Conservation (phyloP, 2,329 filamentous ascomycete genomes). For the Hypoxylon sp. region DNA sequence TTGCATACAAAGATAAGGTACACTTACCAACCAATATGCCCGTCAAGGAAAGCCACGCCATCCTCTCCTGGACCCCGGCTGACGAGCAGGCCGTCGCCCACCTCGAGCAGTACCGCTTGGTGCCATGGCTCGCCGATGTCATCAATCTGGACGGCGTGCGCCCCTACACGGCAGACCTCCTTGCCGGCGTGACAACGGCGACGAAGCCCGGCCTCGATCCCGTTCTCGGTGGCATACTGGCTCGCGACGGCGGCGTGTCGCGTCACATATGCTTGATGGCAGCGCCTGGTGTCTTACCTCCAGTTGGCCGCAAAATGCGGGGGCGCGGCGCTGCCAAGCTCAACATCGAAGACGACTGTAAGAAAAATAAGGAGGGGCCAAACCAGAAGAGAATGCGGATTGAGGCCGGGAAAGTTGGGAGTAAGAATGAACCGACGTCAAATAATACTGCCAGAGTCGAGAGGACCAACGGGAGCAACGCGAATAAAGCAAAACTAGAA, state of each 20-base stretch:
- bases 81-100: not conserved
- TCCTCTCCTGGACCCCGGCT: slow-evolving; percentile 2
- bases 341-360: not conserved
- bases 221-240: not conserved
- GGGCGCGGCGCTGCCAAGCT: not conserved
- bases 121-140: slow-evolving; percentile 2
- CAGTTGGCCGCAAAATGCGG: not conserved
- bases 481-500: not conserved
- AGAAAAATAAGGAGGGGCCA: not conserved
- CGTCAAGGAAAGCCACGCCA: not conserved
- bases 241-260: not conserved
- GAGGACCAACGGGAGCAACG: not conserved
- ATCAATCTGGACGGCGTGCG: not conserved
- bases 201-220: not conserved
- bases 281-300: not conserved
- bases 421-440: too few relatives aligned
- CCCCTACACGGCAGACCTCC: not conserved
- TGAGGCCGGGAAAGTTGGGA: too few relatives aligned
- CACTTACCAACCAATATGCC: not conserved
- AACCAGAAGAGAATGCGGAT: too few relatives aligned
- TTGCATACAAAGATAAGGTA: too few relatives aligned
- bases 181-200: not conserved
- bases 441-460: too few relatives aligned
- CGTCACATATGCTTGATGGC: slow-evolving; percentile 4
- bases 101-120: not conserved